Percentiles rank a stretch among this genome's conserved stretches.
Conservation (phyloP, 2,329 filamentous ascomycete species). For the Colletotrichum gloeosporioides region DNA sequence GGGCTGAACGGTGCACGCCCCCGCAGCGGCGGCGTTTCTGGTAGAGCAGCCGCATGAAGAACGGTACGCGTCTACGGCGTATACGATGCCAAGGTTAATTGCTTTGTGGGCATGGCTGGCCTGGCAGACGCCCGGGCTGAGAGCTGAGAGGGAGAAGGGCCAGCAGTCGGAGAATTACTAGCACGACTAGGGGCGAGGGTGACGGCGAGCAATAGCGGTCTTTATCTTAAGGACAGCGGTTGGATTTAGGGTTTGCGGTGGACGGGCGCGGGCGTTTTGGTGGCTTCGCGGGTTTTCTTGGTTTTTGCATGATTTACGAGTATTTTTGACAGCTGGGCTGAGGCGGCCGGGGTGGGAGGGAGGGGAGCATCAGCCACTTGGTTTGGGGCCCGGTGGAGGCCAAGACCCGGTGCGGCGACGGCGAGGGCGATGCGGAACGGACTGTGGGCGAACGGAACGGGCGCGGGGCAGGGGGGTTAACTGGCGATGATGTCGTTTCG, state of each 20-base stretch:
- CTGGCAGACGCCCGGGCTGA: background rate
- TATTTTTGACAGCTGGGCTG: background rate
- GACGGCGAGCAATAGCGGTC: background rate
- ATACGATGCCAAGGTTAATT: background rate
- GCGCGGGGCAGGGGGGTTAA: background rate
- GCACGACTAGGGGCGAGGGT: background rate
- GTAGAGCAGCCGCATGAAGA: background rate
- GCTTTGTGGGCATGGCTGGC: background rate
- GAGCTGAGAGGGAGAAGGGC: background rate
- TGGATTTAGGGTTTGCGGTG: background rate
- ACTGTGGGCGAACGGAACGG: background rate
- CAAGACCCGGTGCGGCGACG: background rate
- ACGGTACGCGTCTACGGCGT: background rate
- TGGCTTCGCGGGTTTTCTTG: background rate
- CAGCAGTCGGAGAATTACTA: background rate
- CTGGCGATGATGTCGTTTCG: background rate
- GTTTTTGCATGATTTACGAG: background rate
- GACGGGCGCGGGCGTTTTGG: background rate
- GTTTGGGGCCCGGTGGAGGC: background rate
- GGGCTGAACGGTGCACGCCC: background rate
- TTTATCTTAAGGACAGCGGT: background rate
- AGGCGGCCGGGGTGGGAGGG: no score
- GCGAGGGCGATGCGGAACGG: background rate
- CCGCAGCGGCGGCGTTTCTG: background rate
- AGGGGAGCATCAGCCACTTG: background rate